Base-by-base conservation (phyloP, 176 grass and related monocot species). In the Oryza nivara region DNA sequence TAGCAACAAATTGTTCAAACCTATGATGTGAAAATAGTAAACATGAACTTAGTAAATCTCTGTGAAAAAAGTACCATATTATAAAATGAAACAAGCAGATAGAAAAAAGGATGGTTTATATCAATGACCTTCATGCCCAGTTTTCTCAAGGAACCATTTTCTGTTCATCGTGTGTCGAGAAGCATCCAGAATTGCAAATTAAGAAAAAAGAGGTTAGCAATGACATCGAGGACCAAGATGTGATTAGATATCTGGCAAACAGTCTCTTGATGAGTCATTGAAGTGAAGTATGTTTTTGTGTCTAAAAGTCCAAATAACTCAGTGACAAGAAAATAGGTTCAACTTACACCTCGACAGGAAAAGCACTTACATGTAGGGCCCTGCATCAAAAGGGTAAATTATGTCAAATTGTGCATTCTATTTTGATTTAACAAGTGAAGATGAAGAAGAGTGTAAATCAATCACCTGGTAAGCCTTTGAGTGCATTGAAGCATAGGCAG, bases 91-190 rank as follows among this genome's bases (percentile, higher is more conserved):
- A 80, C 60, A 15, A 78, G 15, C 61, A 86, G n/a, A 61, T 22
- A 30, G 11, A 67, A 26, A 48, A 11, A 78, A 66, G 30, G 38
- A 80, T 67, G 20, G 3, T 20, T 46, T 70, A 66, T 72, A 36
- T 87, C 43, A 46, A 83, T 77, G 70, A 99, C 96, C 96, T 94
- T 94, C 91, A 44, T 92, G 96, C 26, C 93, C 96, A 86, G 76
- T 94, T 86, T 99, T 99, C 84, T 94, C 72, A 83, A 96, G 90
- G 82, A 99, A 96, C 91, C 91, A 99, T 66, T 99, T 96, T 96
- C 96, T 99, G 84, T 49, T 43, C 72, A 94, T 91, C 75, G 86
- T 86, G 67, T 45, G 47, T 66, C 69, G 74, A 28, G 76, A 73
- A 40, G 76, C 26, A 61, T 78, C 52, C 51, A 75, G 71, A 82